Evolutionary conservation across 2,329 filamentous ascomycete species (phyloP).

Genomic region (Westerdykella sp.): DNA sequence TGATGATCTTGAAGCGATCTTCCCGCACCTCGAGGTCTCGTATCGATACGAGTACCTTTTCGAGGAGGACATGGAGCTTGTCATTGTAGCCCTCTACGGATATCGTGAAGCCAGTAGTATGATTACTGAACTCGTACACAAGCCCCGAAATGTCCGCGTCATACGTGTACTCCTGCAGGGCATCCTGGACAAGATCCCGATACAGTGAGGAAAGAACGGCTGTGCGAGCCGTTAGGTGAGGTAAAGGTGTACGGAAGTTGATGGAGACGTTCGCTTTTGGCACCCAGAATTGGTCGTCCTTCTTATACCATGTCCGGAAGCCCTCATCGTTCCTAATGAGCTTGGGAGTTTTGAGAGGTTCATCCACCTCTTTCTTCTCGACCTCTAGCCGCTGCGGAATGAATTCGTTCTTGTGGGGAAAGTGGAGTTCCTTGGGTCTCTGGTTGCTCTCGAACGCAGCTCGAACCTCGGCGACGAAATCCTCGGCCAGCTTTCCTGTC

Average conservation of each 20-base stretch:
- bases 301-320: conserved; percentile 91
- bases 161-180: conserved; percentile 87
- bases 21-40: conserved; percentile 75
- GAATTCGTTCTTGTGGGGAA: conserved; percentile 92
- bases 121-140: conserved; percentile 70
- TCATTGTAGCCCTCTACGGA: conserved; percentile 90
- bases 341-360: conserved; percentile 66
- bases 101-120: conserved; percentile 67
- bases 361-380: conserved; percentile 82
- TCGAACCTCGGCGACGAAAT: conserved; percentile 66
- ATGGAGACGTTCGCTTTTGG: conserved; percentile 86
- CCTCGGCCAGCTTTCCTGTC: conserved; percentile 68
- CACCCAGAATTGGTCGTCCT: conserved; percentile 97
- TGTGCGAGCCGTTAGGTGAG: conserved; percentile 72
- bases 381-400: conserved; percentile 90
- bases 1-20: conserved; percentile 87
- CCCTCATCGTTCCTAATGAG: conserved; percentile 78
- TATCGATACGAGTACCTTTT: conserved; percentile 81
- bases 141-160: conserved; percentile 90
- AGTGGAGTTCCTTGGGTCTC: conserved; percentile 65
- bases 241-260: conserved; percentile 70
- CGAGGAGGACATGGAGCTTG: conserved; percentile 82
- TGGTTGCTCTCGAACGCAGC: conserved; percentile 55
- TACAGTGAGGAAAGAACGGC: conserved; percentile 73
- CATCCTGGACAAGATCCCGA: conserved; percentile 80